Percentiles rank a stretch among this genome's conserved stretches.
phyloP scores from a whole-genome alignment of 805 yeast species.

The Suhomyces xylopsoci region DNA sequence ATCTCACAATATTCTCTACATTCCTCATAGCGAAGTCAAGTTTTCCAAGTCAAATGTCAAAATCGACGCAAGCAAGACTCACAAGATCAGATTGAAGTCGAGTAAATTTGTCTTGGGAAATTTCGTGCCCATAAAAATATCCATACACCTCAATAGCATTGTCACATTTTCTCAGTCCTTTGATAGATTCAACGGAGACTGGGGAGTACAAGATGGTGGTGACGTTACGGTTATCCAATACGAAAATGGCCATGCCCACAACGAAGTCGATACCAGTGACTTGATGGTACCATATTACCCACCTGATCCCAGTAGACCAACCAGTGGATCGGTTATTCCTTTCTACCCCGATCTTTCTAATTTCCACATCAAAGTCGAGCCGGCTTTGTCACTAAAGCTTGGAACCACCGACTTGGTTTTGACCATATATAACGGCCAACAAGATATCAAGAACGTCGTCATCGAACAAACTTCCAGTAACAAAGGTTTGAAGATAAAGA shows the following conservation, averaged over 20 bases:
- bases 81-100: conserved; percentile 19
- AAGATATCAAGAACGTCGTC: conserved; percentile 27
- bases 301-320: not conserved
- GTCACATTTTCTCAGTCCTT: conserved; percentile 16
- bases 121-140: conserved; percentile 22
- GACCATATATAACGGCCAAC: conserved; percentile 26
- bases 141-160: conserved; percentile 15
- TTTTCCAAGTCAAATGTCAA: conserved; percentile 9
- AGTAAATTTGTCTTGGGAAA: conserved; percentile 31
- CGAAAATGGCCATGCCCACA: not conserved
- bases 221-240: conserved; percentile 8
- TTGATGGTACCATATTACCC: not conserved
- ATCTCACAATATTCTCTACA: not conserved
- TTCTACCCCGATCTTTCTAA: conserved; percentile 18
- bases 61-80: conserved; percentile 6
- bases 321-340: not conserved
- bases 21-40: not conserved
- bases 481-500: conserved; percentile 12
- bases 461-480: conserved; percentile 15
- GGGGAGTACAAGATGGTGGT: not conserved
- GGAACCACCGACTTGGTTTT: conserved; percentile 26
- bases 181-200: not conserved
- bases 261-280: not conserved
- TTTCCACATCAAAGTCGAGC: conserved; percentile 26
- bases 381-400: conserved; percentile 24